A percentile compares a stretch with the other conserved stretches of the same genome.
phyloP scores from a whole-genome alignment of 2,329 filamentous ascomycete genomes.

The Talaromyces piceae region DNA sequence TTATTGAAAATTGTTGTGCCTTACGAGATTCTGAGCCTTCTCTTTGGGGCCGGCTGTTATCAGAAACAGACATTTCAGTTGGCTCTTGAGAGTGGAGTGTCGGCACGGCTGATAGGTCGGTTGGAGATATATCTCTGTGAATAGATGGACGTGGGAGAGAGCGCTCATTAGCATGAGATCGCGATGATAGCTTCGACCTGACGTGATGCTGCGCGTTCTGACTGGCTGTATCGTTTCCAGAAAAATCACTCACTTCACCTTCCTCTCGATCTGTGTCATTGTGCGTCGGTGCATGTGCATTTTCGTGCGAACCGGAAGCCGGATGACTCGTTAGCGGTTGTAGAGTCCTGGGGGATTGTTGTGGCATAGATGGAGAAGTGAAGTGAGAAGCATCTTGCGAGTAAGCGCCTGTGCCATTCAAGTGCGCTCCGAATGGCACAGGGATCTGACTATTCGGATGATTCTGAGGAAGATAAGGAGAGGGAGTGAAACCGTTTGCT shows the following conservation, averaged over 20 bases:
- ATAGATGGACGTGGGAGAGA: neutral
- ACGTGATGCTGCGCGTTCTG: neutral
- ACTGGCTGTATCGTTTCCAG: constrained; percentile 38
- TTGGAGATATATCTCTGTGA: too few species aligned
- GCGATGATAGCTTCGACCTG: neutral
- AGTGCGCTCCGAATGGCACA: constrained; percentile 24
- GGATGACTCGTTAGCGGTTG: constrained; percentile 13
- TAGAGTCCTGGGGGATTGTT: neutral
- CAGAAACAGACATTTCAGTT: constrained; percentile 12
- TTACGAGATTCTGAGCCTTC: constrained; percentile 29
- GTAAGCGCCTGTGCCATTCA: constrained; percentile 14
- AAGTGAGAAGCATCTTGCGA: neutral
- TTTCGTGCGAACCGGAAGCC: constrained; percentile 8
- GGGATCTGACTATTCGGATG: constrained; percentile 25
- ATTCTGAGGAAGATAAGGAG: constrained; percentile 24
- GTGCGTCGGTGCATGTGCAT: constrained; percentile 13
- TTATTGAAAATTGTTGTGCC: neutral
- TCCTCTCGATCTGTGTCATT: constrained; percentile 54
- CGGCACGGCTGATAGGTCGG: neutral
- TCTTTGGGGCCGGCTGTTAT: constrained; percentile 16
- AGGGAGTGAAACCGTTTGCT: constrained; percentile 18
- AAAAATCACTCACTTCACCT: constrained; percentile 67
- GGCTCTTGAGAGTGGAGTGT: neutral
- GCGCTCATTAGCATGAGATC: neutral
- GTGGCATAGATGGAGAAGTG: neutral